Base-by-base conservation (phyloP, 768 basidiomycete species). In the Suillus subalutaceus region DNA sequence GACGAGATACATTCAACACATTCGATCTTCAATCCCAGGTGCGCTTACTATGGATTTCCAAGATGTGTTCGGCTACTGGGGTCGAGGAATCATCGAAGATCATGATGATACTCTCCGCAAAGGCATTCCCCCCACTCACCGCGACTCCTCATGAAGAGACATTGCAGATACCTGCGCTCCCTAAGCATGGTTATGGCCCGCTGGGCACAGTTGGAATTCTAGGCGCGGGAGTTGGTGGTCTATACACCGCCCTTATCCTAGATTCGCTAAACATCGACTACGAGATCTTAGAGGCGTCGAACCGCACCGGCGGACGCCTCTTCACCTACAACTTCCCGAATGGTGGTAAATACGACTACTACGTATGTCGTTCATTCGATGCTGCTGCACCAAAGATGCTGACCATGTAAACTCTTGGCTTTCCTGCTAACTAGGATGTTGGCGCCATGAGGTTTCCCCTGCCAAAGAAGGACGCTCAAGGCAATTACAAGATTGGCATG, bases 181-280 rank as follows among this genome's bases (percentile, higher is more conserved):
- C 66, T 7, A 46, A 63, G 41, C 8, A 3, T n/a, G 43, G 30
- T 46, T 43, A 52, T 41, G 63, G 63, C n/a, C 58, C 64, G 16
- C 56, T 63, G 0, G 6, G 23, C 1, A 71, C 68, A 57, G 65
- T 72, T 2, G 72, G 72, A 3, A 71, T 72, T 4, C 6, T 72
- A 13, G 72, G 72, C 3, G 71, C 69, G 1, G 72, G 72, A 0
- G 35, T 64, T 15, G 72, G 67, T 6, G 82, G 82, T n/a, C 74
- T 84, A 9, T 82, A 82, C 70, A 70, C 79, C 1, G 84, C 81
- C 2, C 70, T 85, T 73, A 82, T 85, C 0, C 75, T 86, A n/a
- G 77, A 85, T 37, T 72, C 70, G 15, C 77, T 83, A 8, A 77
- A 72, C 0, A 79, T 85, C 68, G 65, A 72, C 8, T 86, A 82